Evolutionary conservation across 2,329 filamentous ascomycete genomes (phyloP), one percentile per base, ranked within the genome.

Genomic region (Apiospora malaysiana): DNA sequence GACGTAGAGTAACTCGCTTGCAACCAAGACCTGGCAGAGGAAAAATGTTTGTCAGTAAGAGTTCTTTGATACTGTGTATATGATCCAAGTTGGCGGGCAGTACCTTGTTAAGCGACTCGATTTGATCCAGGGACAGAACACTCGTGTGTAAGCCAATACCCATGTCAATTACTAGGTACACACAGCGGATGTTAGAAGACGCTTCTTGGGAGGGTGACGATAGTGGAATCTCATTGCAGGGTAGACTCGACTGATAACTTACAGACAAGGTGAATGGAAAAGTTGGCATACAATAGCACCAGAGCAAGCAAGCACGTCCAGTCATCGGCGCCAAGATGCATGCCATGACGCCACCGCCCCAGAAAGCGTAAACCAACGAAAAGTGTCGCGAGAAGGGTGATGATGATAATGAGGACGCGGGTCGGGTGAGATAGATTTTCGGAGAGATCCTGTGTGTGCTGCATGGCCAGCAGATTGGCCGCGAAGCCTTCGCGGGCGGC

Each of bases 91-190:
- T 6, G 9, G 9, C 18, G 6, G 2, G 16, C 12, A 12, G 4
- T 51, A 68, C 67, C 67, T 56, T 68, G n/a, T 16, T 43, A 12
- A 68, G 37, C 16, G 37, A 25, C 46, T 68, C 45, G 10, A 68
- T 12, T 10, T 68, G 18, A 10, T 46, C 45, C 27, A 68, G 27
- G 18, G 46, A 16, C 14, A 68, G 14, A 16, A 21, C n/a, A 27
- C 67, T 25, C 2, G 14, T 25, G 46, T 68, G 67, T 8, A 18
- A 6, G 16, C 67, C 67, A 4, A 68, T 4, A 10, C 67, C 67
- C 46, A 23, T n/a, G 10, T 25, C 16, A 40, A 56, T 40, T 21
- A 56, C 67, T 68, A n/a, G n/a, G n/a, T n/a, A 5, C 43, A 32
- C n/a, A 18, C 14, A 21, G 2, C 40, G 27, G 9, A 14, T 8